Percentiles rank a stretch among this genome's conserved stretches.
These are phyloP conservation scores for Caryocar brasiliense DNA, from an alignment of 441 rosid genomes.

Conservation along the genomic window DNA sequence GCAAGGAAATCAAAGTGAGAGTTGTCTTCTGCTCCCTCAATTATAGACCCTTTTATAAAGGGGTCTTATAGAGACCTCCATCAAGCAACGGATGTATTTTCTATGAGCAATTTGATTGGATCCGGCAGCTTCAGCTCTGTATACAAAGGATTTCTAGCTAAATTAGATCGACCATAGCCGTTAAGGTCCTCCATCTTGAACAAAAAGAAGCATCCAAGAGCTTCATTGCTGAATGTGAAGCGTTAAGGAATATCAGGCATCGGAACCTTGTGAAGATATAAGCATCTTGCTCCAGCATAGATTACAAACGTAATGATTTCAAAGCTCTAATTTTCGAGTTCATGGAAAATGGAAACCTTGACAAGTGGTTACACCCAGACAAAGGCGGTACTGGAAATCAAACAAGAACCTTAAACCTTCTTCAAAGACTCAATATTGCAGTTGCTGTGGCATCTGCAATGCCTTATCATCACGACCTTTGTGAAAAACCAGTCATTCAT, in stretches of 20 bases:
- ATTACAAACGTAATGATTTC: constrained; percentile 21
- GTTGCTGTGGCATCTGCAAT: constrained; percentile 21
- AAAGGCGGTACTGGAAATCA: not conserved
- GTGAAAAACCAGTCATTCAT: constrained; percentile 13
- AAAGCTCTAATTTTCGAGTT: constrained; percentile 22
- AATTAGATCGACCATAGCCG: constrained; percentile 1
- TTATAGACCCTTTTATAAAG: not conserved
- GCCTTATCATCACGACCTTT: constrained; percentile 25
- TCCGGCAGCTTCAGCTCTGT: constrained; percentile 20
- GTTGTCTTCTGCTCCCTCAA: too few species aligned
- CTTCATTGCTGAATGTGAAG: constrained; percentile 22
- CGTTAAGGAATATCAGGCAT: constrained; percentile 18
- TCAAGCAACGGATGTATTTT: constrained; percentile 19
- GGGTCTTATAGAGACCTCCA: constrained; percentile 11
- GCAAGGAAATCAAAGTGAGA: too few species aligned
- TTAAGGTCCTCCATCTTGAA: constrained; percentile 23
- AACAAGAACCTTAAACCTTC: not conserved
- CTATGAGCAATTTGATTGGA: constrained; percentile 13
- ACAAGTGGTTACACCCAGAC: constrained; percentile 24
- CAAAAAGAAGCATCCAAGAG: constrained; percentile 17
- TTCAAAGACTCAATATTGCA: constrained; percentile 19
- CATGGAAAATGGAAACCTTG: constrained; percentile 24
- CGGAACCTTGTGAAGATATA: constrained; percentile 21
- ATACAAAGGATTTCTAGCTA: constrained; percentile 16
- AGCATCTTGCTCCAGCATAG: constrained; percentile 17